Base-by-base conservation (phyloP, 2,329 filamentous ascomycete genomes). In the Blumeria hordei region DNA sequence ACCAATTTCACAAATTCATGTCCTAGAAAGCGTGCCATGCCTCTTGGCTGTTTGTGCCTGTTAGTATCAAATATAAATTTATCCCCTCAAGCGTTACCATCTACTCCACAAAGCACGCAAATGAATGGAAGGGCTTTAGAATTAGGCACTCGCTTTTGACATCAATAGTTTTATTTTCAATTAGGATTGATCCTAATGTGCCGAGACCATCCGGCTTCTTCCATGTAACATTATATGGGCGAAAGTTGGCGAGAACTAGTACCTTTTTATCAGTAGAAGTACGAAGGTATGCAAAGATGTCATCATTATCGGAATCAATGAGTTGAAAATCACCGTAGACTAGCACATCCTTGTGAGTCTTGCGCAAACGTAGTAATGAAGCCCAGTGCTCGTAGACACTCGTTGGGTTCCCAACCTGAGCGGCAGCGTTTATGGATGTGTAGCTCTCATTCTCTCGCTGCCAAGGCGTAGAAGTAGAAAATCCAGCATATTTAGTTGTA, bases 381-480 rank as follows among this genome's bases (percentile, higher is more conserved):
- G 74, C 72, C 72, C 81, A 88, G 65, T 77, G 82, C 57, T 71
- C 67, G 62, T 80, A 76, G 18, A 80, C 72, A 7, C 74, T 79
- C 7, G 69, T 62, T 1, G 63, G 62, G 57, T 76, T 69, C 2
- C 61, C 62, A 3, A 70, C 63, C 63, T 83, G 77, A 0, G 68
- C 61, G 1, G 71, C 73, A 33, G 77, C 81, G 62, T 88, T 88
- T 67, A 81, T 70, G n/a, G 69, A 65, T 1, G 63, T 64, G 64
- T 78, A 80, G 62, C 78, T 74, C 55, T 80, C 75, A 63, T 85
- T 80, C 41, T 79, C 74, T 12, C 74, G 72, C 75, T 87, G 86
- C 83, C 83, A 88, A 2, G 82, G 80, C 55, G 58, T 41, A 1
- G 67, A 67, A 1, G 69, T 69, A 0, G 80, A 79, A 68, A 87